Evolutionary conservation across 2,329 filamentous ascomycete species (phyloP).

Genomic region (Thyridium curvatum): DNA sequence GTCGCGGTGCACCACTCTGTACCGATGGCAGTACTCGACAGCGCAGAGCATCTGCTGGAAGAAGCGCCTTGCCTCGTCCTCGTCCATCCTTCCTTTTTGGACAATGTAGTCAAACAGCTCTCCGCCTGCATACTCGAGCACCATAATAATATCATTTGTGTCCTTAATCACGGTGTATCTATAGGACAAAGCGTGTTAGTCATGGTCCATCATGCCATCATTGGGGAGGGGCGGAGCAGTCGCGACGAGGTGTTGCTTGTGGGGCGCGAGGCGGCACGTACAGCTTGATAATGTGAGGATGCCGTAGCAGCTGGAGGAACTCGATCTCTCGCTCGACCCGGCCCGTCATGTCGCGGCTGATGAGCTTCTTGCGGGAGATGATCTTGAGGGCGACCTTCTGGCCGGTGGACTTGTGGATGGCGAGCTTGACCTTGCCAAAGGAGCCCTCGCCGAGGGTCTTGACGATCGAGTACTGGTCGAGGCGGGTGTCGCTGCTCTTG

Average conservation of each 20-base stretch:
- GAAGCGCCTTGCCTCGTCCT: slow-evolving; percentile 90
- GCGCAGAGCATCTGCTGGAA: slow-evolving; percentile 99
- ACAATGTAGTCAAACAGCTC: slow-evolving; percentile 99
- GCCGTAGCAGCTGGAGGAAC: slow-evolving; percentile 88
- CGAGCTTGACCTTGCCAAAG: slow-evolving; percentile 97
- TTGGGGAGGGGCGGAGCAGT: too few relatives aligned
- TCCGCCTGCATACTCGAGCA: slow-evolving; percentile 92
- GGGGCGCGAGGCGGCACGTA: slow-evolving; percentile 46
- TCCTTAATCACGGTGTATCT: slow-evolving; percentile 97
- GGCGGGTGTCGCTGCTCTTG: slow-evolving; percentile 42
- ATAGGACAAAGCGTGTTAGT: slow-evolving; percentile 2
- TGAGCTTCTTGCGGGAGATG: slow-evolving; percentile 90
- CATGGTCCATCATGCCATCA: too few relatives aligned
- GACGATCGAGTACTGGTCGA: slow-evolving; percentile 87
- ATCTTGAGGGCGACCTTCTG: slow-evolving; percentile 98
- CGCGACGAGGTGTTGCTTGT: too few relatives aligned
- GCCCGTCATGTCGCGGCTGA: slow-evolving; percentile 96
- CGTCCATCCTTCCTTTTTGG: slow-evolving; percentile 83
- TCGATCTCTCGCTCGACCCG: slow-evolving; percentile 97
- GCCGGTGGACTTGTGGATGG: slow-evolving; percentile 83
- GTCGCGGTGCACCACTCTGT: slow-evolving; percentile 98
- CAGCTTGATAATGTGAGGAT: slow-evolving; percentile 99
- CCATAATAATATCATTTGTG: slow-evolving; percentile 93
- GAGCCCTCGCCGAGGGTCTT: slow-evolving; percentile 92
- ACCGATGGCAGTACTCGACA: slow-evolving; percentile 96